Evolutionary conservation across 2,329 filamentous ascomycete species (phyloP).

Genomic region (Colletotrichum eremochloae): DNA sequence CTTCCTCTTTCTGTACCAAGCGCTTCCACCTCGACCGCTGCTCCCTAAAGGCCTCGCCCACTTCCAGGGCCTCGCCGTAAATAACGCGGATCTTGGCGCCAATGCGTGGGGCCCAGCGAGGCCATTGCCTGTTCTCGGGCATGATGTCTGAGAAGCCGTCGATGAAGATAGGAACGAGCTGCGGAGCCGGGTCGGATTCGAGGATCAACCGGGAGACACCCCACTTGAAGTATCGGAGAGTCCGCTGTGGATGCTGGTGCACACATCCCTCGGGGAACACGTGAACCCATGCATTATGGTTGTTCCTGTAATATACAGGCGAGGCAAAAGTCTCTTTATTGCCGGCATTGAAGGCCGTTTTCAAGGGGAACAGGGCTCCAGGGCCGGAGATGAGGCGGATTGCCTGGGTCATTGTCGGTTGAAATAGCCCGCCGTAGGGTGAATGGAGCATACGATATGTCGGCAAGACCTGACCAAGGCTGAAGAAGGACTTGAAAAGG

Average conservation of each 20-base stretch:
- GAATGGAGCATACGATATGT: slow-evolving; percentile 88
- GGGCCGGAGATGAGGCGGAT: slow-evolving; percentile 81
- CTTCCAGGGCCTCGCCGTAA: slow-evolving; percentile 84
- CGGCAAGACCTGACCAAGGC: slow-evolving; percentile 88
- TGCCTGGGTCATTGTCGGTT: slow-evolving; percentile 88
- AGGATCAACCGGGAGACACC: slow-evolving; percentile 91
- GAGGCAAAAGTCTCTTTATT: slow-evolving; percentile 75
- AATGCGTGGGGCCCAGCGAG: slow-evolving; percentile 82
- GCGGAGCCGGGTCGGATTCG: slow-evolving; percentile 87
- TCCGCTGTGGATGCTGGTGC: slow-evolving; percentile 83
- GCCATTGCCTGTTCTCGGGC: slow-evolving; percentile 84
- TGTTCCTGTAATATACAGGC: slow-evolving; percentile 77
- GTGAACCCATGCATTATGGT: slow-evolving; percentile 88
- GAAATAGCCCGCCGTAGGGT: slow-evolving; percentile 84
- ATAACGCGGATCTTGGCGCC: slow-evolving; percentile 79
- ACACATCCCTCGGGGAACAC: slow-evolving; percentile 97
- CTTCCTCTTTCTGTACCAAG: slow-evolving; percentile 67
- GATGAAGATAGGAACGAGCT: slow-evolving; percentile 94
- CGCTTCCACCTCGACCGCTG: slow-evolving; percentile 80
- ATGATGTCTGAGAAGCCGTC: slow-evolving; percentile 91
- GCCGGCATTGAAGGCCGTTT: slow-evolving; percentile 62
- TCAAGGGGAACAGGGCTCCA: slow-evolving; percentile 24
- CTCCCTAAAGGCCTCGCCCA: slow-evolving; percentile 81
- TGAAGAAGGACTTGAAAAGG: slow-evolving; percentile 83
- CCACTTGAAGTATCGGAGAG: slow-evolving; percentile 99